These are phyloP conservation scores for Yamadazyma trypodendri DNA, from an alignment of 1,139 yeast genomes.

Conservation along the genomic window DNA sequence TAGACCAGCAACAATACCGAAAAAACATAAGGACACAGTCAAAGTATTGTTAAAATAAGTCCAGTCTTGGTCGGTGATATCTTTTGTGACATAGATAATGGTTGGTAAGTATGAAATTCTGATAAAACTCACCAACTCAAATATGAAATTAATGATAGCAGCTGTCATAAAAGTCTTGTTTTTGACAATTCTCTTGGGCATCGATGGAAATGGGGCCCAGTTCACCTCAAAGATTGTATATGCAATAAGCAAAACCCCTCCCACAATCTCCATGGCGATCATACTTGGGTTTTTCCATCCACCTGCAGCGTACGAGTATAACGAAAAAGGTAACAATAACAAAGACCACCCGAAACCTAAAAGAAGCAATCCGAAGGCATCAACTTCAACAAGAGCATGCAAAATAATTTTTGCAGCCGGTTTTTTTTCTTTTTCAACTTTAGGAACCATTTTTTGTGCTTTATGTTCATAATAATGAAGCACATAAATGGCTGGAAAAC, in stretches of 20 bases:
- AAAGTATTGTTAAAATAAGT: slow-evolving; percentile 30
- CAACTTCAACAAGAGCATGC: slow-evolving; percentile 21
- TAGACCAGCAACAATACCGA: slow-evolving; percentile 31
- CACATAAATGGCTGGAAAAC: slow-evolving; percentile 25
- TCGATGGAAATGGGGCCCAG: slow-evolving; percentile 29
- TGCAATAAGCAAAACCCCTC: slow-evolving; percentile 26
- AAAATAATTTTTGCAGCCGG: slow-evolving; percentile 2
- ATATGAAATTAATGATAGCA: slow-evolving; percentile 15
- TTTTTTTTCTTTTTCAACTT: slow-evolving; percentile 5
- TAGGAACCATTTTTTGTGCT: slow-evolving; percentile 12
- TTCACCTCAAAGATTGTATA: slow-evolving; percentile 25
- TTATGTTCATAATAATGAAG: slow-evolving; percentile 26
- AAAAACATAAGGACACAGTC: slow-evolving; percentile 30
- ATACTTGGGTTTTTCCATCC: slow-evolving; percentile 34
- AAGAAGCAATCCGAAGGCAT: slow-evolving; percentile 31
- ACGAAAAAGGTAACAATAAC: slow-evolving; percentile 32
- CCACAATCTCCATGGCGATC: slow-evolving; percentile 36
- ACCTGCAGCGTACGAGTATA: slow-evolving; percentile 23
- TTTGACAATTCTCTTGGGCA: slow-evolving; percentile 27
- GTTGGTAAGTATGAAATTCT: slow-evolving; percentile 13
- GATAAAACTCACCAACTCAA: slow-evolving; percentile 19
- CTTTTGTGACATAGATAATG: slow-evolving; percentile 21
- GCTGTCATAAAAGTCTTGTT: slow-evolving; percentile 33
- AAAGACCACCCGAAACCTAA: slow-evolving; percentile 35
- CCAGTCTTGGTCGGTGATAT: slow-evolving; percentile 28